A percentile compares a stretch with the other conserved stretches of the same genome.
Evolutionary conservation across 2,329 filamentous ascomycete species (phyloP).

Genomic region (Ophiostoma sp.): DNA sequence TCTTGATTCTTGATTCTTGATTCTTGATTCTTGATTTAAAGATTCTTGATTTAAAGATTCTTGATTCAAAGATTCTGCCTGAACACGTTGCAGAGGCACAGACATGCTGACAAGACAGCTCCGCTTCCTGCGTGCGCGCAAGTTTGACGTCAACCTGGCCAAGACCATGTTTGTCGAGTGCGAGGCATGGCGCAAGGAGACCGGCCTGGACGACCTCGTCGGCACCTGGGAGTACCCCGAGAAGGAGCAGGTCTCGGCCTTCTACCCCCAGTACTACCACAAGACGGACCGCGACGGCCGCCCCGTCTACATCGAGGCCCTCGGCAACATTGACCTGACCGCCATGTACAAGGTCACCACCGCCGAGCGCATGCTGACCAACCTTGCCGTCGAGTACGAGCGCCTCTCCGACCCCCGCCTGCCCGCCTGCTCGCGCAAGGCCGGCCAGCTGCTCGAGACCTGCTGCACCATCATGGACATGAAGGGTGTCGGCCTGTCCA

Average conservation of each 20-base stretch:
- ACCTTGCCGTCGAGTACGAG: slow-evolving; percentile 97
- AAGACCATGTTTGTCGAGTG: slow-evolving; percentile 84
- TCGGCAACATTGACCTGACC: slow-evolving; percentile 85
- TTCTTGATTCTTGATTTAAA: too few species aligned
- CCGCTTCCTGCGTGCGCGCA: slow-evolving; percentile 86
- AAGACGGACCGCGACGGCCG: slow-evolving; percentile 94
- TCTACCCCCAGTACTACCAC: slow-evolving; percentile 99
- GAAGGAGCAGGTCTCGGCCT: slow-evolving; percentile 76
- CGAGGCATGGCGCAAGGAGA: slow-evolving; percentile 87
- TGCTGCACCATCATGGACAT: slow-evolving; percentile 98
- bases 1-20: too few species aligned
- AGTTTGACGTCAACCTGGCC: slow-evolving; percentile 79
- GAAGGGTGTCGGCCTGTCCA: slow-evolving; percentile 83
- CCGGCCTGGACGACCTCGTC: slow-evolving; percentile 74
- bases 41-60: too few species aligned
- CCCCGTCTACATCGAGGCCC: slow-evolving; percentile 93
- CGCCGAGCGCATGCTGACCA: slow-evolving; percentile 87
- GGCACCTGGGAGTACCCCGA: slow-evolving; percentile 81
- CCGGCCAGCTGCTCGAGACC: slow-evolving; percentile 84
- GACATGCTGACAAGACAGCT: slow-evolving; percentile 45
- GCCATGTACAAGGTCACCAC: slow-evolving; percentile 92
- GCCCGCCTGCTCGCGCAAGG: slow-evolving; percentile 90
- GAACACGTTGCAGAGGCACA: too few species aligned
- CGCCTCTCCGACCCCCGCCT: slow-evolving; percentile 88
- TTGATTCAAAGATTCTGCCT: background rate